Conservation (phyloP, 164 flowering plant species). For the Nymphaea thermarum region DNA sequence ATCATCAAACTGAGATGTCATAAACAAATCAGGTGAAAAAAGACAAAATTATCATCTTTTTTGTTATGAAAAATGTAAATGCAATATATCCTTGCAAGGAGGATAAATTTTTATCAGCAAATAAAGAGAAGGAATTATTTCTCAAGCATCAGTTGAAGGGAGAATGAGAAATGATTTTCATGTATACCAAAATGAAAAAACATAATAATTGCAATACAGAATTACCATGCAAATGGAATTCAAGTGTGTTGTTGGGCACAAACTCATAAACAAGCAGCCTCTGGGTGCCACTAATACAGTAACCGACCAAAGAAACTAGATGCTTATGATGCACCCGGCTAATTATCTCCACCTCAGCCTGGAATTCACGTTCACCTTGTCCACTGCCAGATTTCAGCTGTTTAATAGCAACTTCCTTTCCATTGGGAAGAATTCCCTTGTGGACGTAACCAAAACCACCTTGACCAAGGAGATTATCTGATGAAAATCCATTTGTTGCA, state of each 20-base stretch:
- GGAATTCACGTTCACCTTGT: constrained; percentile 95
- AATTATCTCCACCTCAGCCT: constrained; percentile 92
- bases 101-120: too few relatives aligned
- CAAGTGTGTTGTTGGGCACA: constrained; percentile 88
- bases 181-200: not conserved
- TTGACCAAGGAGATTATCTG: constrained; percentile 85
- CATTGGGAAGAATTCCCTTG: constrained; percentile 78
- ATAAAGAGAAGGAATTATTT: too few relatives aligned
- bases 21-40: too few relatives aligned
- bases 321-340: constrained; percentile 95
- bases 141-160: too few relatives aligned
- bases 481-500: constrained; percentile 90
- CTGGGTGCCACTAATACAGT: constrained; percentile 62
- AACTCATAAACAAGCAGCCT: constrained; percentile 94
- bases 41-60: too few relatives aligned
- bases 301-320: constrained; percentile 91
- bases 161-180: not conserved
- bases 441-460: constrained; percentile 99
- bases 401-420: constrained; percentile 87
- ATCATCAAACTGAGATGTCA: too few relatives aligned
- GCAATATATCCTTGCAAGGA: too few relatives aligned
- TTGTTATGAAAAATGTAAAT: too few relatives aligned
- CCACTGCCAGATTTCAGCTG: constrained; percentile 86
- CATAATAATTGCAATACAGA: not conserved
- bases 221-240: constrained; percentile 87